phyloP scores from a whole-genome alignment of 2,329 filamentous ascomycete species.

The Rutstroemia sp. region DNA sequence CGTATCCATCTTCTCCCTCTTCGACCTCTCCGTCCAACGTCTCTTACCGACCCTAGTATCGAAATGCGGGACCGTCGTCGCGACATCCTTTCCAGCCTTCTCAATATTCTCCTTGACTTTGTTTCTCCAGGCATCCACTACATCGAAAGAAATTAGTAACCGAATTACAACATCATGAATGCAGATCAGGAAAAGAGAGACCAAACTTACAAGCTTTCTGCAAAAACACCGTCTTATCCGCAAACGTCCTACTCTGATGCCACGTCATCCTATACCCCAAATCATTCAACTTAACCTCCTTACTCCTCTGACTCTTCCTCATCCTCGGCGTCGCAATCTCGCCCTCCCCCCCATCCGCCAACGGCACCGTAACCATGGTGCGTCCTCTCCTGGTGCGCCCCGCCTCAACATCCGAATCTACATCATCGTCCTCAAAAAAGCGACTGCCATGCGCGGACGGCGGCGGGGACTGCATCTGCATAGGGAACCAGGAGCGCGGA shows the following conservation, averaged over 20 bases:
- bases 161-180: not conserved
- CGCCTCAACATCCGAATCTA: slow-evolving; percentile 44
- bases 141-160: not conserved
- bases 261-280: slow-evolving; percentile 93
- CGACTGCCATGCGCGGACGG: slow-evolving; percentile 66
- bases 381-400: slow-evolving; percentile 20
- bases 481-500: slow-evolving; percentile 83
- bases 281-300: slow-evolving; percentile 88
- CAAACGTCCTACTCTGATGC: slow-evolving; percentile 89
- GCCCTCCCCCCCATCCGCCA: slow-evolving; percentile 62
- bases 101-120: slow-evolving; percentile 83
- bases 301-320: slow-evolving; percentile 60
- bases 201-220: slow-evolving; percentile 76
- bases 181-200: no score
- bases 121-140: slow-evolving; percentile 90
- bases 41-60: slow-evolving; percentile 85
- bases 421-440: slow-evolving; percentile 65
- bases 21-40: slow-evolving; percentile 56
- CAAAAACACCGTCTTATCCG: slow-evolving; percentile 76
- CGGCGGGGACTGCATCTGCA: slow-evolving; percentile 84
- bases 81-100: slow-evolving; percentile 65
- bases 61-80: slow-evolving; percentile 66
- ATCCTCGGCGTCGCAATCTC: slow-evolving; percentile 71
- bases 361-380: slow-evolving; percentile 54
- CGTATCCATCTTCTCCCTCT: slow-evolving; percentile 26